phyloP scores from a whole-genome alignment of 2,329 filamentous ascomycete species.

The Berkeleyomyces rouxiae region DNA sequence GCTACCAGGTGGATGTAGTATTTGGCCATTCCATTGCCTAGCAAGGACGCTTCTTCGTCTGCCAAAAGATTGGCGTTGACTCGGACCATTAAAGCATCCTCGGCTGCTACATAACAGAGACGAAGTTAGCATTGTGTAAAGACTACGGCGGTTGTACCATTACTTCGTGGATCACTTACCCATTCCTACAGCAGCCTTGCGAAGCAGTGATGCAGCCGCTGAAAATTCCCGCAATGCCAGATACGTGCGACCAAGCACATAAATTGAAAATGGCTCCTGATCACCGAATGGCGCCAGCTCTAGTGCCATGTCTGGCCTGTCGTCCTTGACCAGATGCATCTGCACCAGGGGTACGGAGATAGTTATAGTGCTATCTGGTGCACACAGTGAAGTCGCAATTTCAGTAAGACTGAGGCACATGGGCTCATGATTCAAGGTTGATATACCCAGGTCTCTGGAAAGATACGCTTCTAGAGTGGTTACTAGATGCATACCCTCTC shows the following conservation, averaged over 20 bases:
- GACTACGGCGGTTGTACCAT: not conserved
- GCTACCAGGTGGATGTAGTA: conserved; percentile 79
- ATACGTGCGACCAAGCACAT: conserved; percentile 68
- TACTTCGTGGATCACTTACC: conserved; percentile 37
- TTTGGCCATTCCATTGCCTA: conserved; percentile 57
- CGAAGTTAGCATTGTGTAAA: not conserved
- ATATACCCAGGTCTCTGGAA: conserved; percentile 46
- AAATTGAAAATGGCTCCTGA: conserved; percentile 49
- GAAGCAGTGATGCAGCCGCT: conserved; percentile 59
- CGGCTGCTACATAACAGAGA: conserved; percentile 26
- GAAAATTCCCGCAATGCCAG: conserved; percentile 58
- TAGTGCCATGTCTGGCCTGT: conserved; percentile 41
- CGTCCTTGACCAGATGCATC: conserved; percentile 42
- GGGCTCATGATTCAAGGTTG: conserved; percentile 31
- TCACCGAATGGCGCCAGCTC: conserved; percentile 40
- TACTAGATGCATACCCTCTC: conserved; percentile 28
- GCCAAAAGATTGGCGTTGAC: conserved; percentile 3
- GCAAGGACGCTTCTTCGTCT: conserved; percentile 39
- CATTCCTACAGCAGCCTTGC: conserved; percentile 66
- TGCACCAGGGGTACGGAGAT: conserved; percentile 43
- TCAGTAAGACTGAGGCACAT: conserved; percentile 47
- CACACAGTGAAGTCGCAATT: conserved; percentile 49
- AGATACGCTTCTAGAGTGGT: conserved; percentile 36
- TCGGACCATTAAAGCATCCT: conserved; percentile 30
- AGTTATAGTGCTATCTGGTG: conserved; percentile 47